Conservation (phyloP, 1,284 basidiomycete species). For the Ustilago trichophora region DNA sequence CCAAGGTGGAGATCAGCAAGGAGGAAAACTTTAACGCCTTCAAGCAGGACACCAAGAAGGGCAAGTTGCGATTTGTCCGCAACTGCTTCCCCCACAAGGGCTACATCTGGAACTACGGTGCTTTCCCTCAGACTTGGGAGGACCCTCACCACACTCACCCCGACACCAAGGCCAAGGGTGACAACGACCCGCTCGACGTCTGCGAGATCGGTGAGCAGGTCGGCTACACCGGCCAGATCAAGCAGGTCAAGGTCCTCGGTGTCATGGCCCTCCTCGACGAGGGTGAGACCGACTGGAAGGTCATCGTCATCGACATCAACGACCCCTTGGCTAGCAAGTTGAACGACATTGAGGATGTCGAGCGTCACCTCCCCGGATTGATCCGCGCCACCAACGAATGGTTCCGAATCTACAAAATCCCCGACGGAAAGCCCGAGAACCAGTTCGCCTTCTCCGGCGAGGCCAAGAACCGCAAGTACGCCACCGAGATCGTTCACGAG, state of each 20-base stretch:
- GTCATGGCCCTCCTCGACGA: constrained; percentile 87
- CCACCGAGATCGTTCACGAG: constrained; percentile 97
- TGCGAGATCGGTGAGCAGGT: constrained; percentile 99
- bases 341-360: constrained; percentile 99
- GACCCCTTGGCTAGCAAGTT: constrained; percentile 95
- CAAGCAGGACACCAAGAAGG: constrained; percentile 97
- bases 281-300: constrained; percentile 65
- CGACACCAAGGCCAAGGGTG: constrained; percentile 98
- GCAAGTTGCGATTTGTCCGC: constrained; percentile 94
- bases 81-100: constrained; percentile 99
- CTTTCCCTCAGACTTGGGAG: constrained; percentile 99
- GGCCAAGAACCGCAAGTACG: constrained; percentile 97
- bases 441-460: constrained; percentile 99
- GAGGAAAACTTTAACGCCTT: constrained; percentile 98
- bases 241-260: constrained; percentile 99
- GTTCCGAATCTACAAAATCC: constrained; percentile 88
- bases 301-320: constrained; percentile 86
- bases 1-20: constrained; percentile 97
- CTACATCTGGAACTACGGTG: constrained; percentile 72
- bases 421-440: constrained; percentile 98
- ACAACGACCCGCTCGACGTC: constrained; percentile 99
- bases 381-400: constrained; percentile 82
- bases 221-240: constrained; percentile 95
- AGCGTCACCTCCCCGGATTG: constrained; percentile 95
- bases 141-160: constrained; percentile 87